These are phyloP conservation scores for Dendrobium officinale DNA, from an alignment of 106 monocot genomes.

Conservation along the genomic window DNA sequence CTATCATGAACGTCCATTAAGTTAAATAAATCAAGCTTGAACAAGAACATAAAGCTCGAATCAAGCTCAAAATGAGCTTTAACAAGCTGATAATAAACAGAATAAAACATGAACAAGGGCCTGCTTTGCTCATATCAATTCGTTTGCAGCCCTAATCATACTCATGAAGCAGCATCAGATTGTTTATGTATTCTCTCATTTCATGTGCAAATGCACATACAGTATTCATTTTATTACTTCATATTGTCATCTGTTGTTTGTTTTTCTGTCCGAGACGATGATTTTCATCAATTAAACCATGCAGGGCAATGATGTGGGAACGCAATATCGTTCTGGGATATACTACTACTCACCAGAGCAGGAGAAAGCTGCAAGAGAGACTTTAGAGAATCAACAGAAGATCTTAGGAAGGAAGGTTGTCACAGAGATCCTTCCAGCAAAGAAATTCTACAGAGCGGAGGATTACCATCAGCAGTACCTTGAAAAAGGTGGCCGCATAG, in stretches of 20 bases:
- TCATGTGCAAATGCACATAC: too few species aligned
- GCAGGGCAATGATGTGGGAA: slow-evolving; percentile 67
- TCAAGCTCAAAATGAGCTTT: too few species aligned
- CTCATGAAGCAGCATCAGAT: too few species aligned
- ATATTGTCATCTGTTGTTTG: not conserved
- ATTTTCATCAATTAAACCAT: not conserved
- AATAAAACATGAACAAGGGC: too few species aligned
- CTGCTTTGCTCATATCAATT: too few species aligned
- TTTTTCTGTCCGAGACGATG: not conserved
- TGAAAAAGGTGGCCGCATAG: slow-evolving; percentile 47
- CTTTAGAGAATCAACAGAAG: slow-evolving; percentile 43
- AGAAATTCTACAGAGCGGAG: slow-evolving; percentile 60
- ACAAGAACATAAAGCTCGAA: too few species aligned
- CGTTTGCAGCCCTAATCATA: too few species aligned
- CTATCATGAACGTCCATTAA: too few species aligned
- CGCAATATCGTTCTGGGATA: slow-evolving; percentile 74
- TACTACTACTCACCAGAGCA: slow-evolving; percentile 72
- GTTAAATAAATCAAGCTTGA: too few species aligned
- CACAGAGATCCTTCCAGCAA: slow-evolving; percentile 73
- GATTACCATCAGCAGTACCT: slow-evolving; percentile 87
- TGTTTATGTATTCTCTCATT: too few species aligned
- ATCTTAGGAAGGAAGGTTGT: slow-evolving; percentile 43
- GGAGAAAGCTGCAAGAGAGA: slow-evolving; percentile 45
- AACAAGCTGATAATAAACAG: too few species aligned
- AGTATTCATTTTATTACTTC: too few species aligned